Base-by-base conservation (phyloP, 2,329 filamentous ascomycete genomes). In the Pseudogymnoascus sp. region DNA sequence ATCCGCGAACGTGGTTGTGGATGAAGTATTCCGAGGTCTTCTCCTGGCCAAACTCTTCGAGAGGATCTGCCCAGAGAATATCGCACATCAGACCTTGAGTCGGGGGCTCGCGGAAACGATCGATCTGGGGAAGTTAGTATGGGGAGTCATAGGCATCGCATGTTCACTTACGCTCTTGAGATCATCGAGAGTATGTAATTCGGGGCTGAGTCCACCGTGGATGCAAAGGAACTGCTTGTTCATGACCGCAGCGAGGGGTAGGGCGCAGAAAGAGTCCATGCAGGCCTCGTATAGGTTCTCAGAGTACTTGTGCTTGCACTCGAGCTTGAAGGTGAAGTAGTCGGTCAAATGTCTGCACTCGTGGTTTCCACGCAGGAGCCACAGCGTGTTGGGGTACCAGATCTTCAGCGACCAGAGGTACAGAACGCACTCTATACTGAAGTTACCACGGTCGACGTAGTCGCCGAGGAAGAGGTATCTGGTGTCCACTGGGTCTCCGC, bases 141-240 rank as follows among this genome's bases (percentile, higher is more conserved):
- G 22, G 30, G 22, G 37, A 33, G 20, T 25, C 25, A 58, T 28
- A 12, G n/a, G 38, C 35, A n/a, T 22, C 6, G 22, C 30, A 33
- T 39, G 16, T 4, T 16, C 60, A 77, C 89, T 68, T 77, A 94
- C 90, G 73, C 81, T 89, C 80, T 93, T 92, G 68, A 99, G 78
- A 70, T 99, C 94, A 68, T 99, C 94, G 60, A 99, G 81, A 4
- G 93, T 97, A 75, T 97, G 93, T 65, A 99, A 79, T 76, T 99
- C 94, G 6, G 94, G 94, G 74, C 92, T 97, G 68, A 99, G 79
- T 65, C 94, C 94, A 71, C 94, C 94, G 74, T 99, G 94, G 69
- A 99, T 97, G 74, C 94, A 99, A 68, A 99, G 79, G 76, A 99
- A 99, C 76, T 99, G 94, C 81, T 99, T 99, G 84, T 99, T 99